Evolutionary conservation across 441 rosid genomes (phyloP), one percentile per base, ranked within the genome.

Genomic region (Jatropha multifida): DNA sequence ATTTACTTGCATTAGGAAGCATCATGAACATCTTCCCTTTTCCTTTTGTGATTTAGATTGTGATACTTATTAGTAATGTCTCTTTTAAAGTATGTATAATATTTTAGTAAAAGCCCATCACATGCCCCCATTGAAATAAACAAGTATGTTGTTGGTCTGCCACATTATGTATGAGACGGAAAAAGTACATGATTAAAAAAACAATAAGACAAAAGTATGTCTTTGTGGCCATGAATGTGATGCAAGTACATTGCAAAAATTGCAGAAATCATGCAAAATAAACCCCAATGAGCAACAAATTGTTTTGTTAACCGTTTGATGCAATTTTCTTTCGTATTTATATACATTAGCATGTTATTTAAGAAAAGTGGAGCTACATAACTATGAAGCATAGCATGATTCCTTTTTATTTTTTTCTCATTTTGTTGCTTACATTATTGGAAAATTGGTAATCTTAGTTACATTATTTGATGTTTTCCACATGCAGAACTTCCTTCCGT

Each of bases 151-250:
- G 3, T 60, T 44, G 55, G 66, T 65, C 46, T 49, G 68, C 68
- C 75, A 59, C 55, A 44, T 59, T 65, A 58, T 71, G 15, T 40
- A 71, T 42, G 41, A 55, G 38, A 41, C 17, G 38, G 40, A 42
- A 41, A 71, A 15, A 37, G 7, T 42, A 49, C 26, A 12, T 23
- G 15, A 60, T 32, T 13, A 27, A 4, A 23, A 14, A 23, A 23
- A 23, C 23, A 23, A 23, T 23, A 23, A 23, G 23, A 23, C 23
- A 23, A 23, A 23, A 23, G 23, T 23, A 23, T 23, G 23, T 23
- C 23, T 23, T 23, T 23, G 23, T 23, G 23, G 23, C 23, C 42
- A 67, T 67, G 41, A 26, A 23, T 23, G 12, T 14, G 2, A 20
- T n/a, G 44, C 69, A 23, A 23, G 23, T 42, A 42, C 37, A 20